Percentiles rank a stretch among this genome's conserved stretches.
phyloP scores from a whole-genome alignment of 306 rosid genomes.

The Ceratonia siliqua region DNA sequence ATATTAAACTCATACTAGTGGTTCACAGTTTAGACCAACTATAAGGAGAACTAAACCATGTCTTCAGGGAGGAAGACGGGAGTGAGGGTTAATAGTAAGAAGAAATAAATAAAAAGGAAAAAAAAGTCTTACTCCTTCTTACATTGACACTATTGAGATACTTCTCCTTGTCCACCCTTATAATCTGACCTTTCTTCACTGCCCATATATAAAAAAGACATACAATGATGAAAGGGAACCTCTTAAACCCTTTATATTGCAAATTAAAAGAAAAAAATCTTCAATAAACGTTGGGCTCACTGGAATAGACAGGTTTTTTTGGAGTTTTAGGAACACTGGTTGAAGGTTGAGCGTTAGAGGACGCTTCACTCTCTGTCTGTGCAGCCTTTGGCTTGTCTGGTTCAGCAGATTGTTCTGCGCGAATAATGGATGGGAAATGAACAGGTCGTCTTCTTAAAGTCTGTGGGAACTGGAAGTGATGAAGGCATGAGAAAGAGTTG shows the following conservation, averaged over 20 bases:
- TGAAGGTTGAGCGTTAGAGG: constrained; percentile 64
- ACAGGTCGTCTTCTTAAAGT: constrained; percentile 48
- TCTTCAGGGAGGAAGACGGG: background rate
- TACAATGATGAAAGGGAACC: background rate
- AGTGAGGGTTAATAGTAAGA: background rate
- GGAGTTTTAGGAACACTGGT: constrained; percentile 47
- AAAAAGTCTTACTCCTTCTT: constrained; percentile 20
- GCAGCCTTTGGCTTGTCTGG: constrained; percentile 42
- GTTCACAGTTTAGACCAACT: background rate
- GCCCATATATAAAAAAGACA: constrained; percentile 35
- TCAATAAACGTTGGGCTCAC: constrained; percentile 42
- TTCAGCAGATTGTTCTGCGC: constrained; percentile 65
- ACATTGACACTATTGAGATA: constrained; percentile 87
- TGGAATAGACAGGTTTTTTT: constrained; percentile 85
- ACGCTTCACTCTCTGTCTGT: constrained; percentile 47
- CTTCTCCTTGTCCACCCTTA: constrained; percentile 93
- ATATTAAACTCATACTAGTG: constrained; percentile 28
- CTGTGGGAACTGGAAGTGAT: constrained; percentile 43
- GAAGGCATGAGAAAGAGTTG: constrained; percentile 24
- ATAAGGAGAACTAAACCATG: background rate
- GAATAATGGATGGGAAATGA: constrained; percentile 46
- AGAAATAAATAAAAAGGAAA: background rate
- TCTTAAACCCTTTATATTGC: background rate
- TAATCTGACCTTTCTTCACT: constrained; percentile 99
- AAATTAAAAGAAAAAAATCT: background rate